Evolutionary conservation across 139 green algal genomes (phyloP), one percentile per base, ranked within the genome.

Genomic region (Closterium sp.): DNA sequence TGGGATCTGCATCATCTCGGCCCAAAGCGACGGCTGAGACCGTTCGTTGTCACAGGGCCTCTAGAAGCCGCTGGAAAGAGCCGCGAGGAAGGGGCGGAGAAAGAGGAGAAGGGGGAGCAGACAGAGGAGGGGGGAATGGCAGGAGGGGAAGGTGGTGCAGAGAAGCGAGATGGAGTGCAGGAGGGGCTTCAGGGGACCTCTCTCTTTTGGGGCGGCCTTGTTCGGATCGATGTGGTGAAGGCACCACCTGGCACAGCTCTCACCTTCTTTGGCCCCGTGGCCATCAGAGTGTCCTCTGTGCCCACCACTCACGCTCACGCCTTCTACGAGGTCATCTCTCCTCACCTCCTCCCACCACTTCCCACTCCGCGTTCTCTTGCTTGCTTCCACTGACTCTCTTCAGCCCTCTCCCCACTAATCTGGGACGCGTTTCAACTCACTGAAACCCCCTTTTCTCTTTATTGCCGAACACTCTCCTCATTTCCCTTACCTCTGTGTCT

Each of bases 1-100:
- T 91, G 91, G 2, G 96, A 98, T 93, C 95, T 98, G 9, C 94
- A 95, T 86, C 66, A 94, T 66, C 91, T 99, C 43, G 97, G 97
- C 88, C 97, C 97, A 1, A 94, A 95, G 66, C 94, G 94, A 35
- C 90, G 92, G 36, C 84, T 98, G 84, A 36, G 91, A 4, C n/a
- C 91, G 81, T 95, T 96, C 83, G 89, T 97, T 4, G 90, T 97
- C 9, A 81, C 33, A 0, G 31, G 16, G 81, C 28, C 38, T 84
- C 25, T 25, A 6, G 88, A 33, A 88, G 33, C 12, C n/a, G 33
- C 30, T 19, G 33, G 28, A 9, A 43, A 38, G 33, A 36, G 31
- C 3, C 19, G 23, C 2, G 33, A n/a, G 33, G 33, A 38, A 5
- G 55, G 19, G 5, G 33, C 12, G 33, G 33, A n/a, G 85, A n/a